Evolutionary conservation across 1,284 basidiomycete genomes (phyloP), one percentile per base, ranked within the genome.

Genomic region (Boletus sp.): DNA sequence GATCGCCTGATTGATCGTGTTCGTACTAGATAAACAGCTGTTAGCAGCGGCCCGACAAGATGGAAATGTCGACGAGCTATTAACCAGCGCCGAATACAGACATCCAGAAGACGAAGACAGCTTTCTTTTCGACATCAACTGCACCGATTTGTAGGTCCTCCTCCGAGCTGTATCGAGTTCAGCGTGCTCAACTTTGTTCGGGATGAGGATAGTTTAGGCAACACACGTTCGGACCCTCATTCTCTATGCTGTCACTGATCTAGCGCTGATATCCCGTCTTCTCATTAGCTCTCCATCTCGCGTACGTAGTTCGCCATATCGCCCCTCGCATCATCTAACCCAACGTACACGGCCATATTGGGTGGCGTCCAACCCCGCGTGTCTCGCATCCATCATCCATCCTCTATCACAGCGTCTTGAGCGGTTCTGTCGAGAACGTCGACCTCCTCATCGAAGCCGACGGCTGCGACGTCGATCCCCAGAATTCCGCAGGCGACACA

Each of bases 91-190:
- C 0, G 59, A 73, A 9, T 65, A 55, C 53, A 65, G 71, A 42
- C 67, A 72, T 29, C 51, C 57, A 31, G 42, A 53, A 0, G 59
- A 67, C 7, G 55, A 57, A 36, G 58, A 61, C 2, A 36, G 3
- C n/a, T 70, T 69, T 53, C 44, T 69, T 22, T 74, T 71, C 31
- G 67, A 71, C 51, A 63, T 73, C 51, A 74, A 71, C 52, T 73
- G 71, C 37, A 62, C 42, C 13, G 71, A 71, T 36, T 6, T 66
- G 69, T 74, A 67, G 27, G 70, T 61, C 22, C 35, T 43, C 33
- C n/a, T 5, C 15, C 12, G 41, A 42, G 20, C 12, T 37, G 1
- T 39, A 20, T 22, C 16, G 8, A 36, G 22, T 20, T 35, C 51
- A 46, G 16, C 20, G 42, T 18, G 27, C 60, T 59, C 51, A 60